Percentiles rank a stretch among this genome's conserved stretches.
Conservation (phyloP, 805 yeast species). For the Lipomyces kockii region DNA sequence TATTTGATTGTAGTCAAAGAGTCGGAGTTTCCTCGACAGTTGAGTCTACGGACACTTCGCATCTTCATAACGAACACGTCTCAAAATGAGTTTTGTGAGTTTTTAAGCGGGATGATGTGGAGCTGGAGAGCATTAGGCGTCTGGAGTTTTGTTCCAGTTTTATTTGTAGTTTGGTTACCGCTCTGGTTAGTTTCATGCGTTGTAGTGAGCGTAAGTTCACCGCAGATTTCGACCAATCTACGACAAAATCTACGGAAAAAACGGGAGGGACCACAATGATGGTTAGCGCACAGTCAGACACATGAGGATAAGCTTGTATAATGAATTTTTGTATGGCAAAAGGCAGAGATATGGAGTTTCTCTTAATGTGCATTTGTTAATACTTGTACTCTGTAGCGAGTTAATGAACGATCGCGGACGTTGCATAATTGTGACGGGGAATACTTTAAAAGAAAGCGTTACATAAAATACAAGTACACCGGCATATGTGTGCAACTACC, state of each 20-base stretch:
- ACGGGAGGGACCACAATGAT: background rate
- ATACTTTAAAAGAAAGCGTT: no score
- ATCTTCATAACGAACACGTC: background rate
- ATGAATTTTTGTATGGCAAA: background rate
- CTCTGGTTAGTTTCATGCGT: conserved; percentile 60
- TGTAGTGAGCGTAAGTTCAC: background rate
- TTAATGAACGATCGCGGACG: background rate
- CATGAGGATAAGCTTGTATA: background rate
- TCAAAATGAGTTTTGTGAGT: conserved; percentile 1
- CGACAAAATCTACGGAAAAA: background rate
- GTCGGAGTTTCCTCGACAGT: background rate
- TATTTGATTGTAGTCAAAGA: background rate
- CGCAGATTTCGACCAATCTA: background rate
- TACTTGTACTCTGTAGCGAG: background rate
- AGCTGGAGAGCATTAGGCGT: conserved; percentile 73
- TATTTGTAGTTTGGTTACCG: conserved; percentile 70
- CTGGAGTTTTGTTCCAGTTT: conserved; percentile 73
- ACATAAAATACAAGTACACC: background rate
- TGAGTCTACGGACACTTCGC: background rate
- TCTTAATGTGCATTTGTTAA: background rate
- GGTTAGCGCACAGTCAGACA: background rate
- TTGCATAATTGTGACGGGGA: background rate
- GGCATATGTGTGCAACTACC: background rate
- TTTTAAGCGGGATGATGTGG: conserved; percentile 49
- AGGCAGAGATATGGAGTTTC: background rate